Evolutionary conservation across 345 rosid species (phyloP).

Genomic region (Arabidopsis thaliana): TAIR10.1 NC_003076.8:4446501-4447000

Average conservation of each 20-base stretch:
- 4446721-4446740: slow-evolving; percentile 85
- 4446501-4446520: slow-evolving; percentile 66
- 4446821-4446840: slow-evolving; percentile 79
- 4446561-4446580: slow-evolving; percentile 62
- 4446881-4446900: slow-evolving; percentile 74
- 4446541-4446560: slow-evolving; percentile 68
- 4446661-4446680: slow-evolving; percentile 64
- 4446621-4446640: slow-evolving; percentile 85
- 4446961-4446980: slow-evolving; percentile 68
- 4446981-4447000: slow-evolving; percentile 65
- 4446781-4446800: slow-evolving; percentile 79
- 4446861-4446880: slow-evolving; percentile 73
- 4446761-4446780: slow-evolving; percentile 63
- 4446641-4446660: slow-evolving; percentile 69
- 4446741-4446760: slow-evolving; percentile 78
- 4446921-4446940: slow-evolving; percentile 73
- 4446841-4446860: slow-evolving; percentile 83
- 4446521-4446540: slow-evolving; percentile 73
- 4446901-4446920: slow-evolving; percentile 89
- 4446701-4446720: slow-evolving; percentile 71
- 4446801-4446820: slow-evolving; percentile 78
- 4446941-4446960: slow-evolving; percentile 76
- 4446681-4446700: slow-evolving; percentile 63
- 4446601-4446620: slow-evolving; percentile 69
- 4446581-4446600: slow-evolving; percentile 58